Evolutionary conservation across 345 rosid genomes (phyloP).

Genomic region (Ceriops tagal): DNA sequence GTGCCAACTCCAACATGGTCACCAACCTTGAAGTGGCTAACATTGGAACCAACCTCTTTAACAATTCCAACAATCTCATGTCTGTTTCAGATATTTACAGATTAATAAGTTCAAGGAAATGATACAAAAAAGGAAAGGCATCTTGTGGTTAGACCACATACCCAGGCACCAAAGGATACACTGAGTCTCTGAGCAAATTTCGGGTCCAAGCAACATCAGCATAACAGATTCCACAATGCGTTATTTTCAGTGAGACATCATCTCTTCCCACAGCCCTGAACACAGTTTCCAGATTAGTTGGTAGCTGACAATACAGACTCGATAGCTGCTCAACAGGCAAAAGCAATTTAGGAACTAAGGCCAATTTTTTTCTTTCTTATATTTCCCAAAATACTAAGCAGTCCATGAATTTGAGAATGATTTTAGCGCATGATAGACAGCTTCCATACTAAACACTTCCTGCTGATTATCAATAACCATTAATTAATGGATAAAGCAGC

Average conservation of each 20-base stretch:
- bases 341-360: background rate
- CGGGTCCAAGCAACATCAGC: slow-evolving; percentile 77
- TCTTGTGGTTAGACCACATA: slow-evolving; percentile 24
- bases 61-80: slow-evolving; percentile 90
- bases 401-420: too few relatives aligned
- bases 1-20: slow-evolving; percentile 94
- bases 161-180: slow-evolving; percentile 93
- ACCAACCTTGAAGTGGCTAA: slow-evolving; percentile 56
- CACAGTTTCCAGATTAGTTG: background rate
- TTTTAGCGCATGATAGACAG: too few relatives aligned
- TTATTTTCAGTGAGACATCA: slow-evolving; percentile 70
- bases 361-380: too few relatives aligned
- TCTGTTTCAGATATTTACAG: slow-evolving; percentile 30
- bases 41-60: slow-evolving; percentile 71
- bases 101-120: slow-evolving; percentile 14
- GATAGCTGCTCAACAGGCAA: background rate
- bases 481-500: too few relatives aligned
- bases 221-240: slow-evolving; percentile 90
- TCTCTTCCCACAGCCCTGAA: slow-evolving; percentile 57
- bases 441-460: too few relatives aligned
- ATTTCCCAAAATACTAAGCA: too few relatives aligned
- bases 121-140: background rate
- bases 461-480: too few relatives aligned
- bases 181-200: slow-evolving; percentile 55
- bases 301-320: background rate